These are phyloP conservation scores for Mucor lusitanicus DNA, from an alignment of 371 early-diverging fungal genomes.

Conservation along the genomic window DNA sequence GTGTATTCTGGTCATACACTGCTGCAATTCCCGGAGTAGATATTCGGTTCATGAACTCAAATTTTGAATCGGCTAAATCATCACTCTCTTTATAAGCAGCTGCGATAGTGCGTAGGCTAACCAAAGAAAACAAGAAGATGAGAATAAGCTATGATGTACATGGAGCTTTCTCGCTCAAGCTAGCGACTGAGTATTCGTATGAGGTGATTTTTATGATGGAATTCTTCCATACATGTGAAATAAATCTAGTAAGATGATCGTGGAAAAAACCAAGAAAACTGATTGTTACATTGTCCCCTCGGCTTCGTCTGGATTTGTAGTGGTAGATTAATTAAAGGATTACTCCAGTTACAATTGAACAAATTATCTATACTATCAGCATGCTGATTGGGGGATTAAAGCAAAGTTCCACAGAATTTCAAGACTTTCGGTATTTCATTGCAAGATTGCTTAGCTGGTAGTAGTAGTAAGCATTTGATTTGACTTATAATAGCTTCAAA, in stretches of 20 bases:
- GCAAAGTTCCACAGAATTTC: not conserved
- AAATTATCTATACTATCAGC: not conserved
- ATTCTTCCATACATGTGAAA: not conserved
- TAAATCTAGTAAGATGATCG: not conserved
- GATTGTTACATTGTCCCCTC: not conserved
- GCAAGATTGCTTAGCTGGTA: not conserved
- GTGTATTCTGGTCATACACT: conserved; percentile 1
- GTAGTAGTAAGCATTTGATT: too few species aligned
- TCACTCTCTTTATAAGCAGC: not conserved
- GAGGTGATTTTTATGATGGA: not conserved
- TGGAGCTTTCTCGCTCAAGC: not conserved
- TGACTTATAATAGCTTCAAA: not conserved
- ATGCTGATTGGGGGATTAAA: not conserved
- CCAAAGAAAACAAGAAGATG: not conserved
- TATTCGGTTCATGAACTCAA: not conserved
- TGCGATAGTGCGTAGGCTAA: not conserved
- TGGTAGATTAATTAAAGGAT: not conserved
- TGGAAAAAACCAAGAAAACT: not conserved
- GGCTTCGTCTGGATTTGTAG: not conserved
- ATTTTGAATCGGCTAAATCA: not conserved
- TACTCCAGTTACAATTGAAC: not conserved
- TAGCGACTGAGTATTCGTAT: not conserved
- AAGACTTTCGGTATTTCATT: not conserved
- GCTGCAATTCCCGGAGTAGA: not conserved
- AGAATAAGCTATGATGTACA: not conserved